Evolutionary conservation across 73 alveolate species (phyloP).

Genomic region (Symbiodinium pilosum): DNA sequence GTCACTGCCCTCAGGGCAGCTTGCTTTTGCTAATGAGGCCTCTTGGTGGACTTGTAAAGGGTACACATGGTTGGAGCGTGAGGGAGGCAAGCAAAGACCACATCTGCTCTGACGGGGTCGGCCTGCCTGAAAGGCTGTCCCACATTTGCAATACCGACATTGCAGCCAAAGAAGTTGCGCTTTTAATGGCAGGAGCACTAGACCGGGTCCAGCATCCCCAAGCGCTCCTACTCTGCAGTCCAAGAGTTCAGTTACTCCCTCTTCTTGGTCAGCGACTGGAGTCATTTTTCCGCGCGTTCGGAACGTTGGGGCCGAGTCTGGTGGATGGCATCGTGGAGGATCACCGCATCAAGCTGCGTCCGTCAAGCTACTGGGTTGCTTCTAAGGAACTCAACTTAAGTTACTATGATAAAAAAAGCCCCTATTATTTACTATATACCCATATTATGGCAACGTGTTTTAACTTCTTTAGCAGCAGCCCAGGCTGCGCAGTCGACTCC

Average conservation of each 20-base stretch:
- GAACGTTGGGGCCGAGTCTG: neutral
- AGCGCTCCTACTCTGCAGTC: neutral
- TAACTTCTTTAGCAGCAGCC: neutral
- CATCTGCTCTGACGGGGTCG: neutral
- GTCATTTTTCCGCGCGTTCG: neutral
- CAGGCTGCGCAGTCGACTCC: neutral
- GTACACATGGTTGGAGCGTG: slow-evolving; percentile 2
- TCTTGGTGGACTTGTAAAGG: slow-evolving; percentile 7
- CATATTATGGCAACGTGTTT: no score
- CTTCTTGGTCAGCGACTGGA: slow-evolving; percentile 42
- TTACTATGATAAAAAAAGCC: no score
- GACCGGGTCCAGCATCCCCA: neutral
- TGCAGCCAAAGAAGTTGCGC: slow-evolving; percentile 78
- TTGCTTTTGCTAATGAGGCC: slow-evolving; percentile 34
- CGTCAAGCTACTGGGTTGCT: no score
- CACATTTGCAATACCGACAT: slow-evolving; percentile 35
- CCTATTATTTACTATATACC: no score
- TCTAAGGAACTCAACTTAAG: no score
- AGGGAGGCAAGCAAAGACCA: neutral
- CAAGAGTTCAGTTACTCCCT: slow-evolving; percentile 28
- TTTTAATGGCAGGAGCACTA: neutral
- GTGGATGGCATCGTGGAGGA: slow-evolving; percentile 8
- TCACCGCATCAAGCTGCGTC: neutral
- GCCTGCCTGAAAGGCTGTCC: neutral
- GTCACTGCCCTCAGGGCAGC: neutral